Conservation (phyloP, 805 yeast genomes). For the Sugiyamaella smithiae region DNA sequence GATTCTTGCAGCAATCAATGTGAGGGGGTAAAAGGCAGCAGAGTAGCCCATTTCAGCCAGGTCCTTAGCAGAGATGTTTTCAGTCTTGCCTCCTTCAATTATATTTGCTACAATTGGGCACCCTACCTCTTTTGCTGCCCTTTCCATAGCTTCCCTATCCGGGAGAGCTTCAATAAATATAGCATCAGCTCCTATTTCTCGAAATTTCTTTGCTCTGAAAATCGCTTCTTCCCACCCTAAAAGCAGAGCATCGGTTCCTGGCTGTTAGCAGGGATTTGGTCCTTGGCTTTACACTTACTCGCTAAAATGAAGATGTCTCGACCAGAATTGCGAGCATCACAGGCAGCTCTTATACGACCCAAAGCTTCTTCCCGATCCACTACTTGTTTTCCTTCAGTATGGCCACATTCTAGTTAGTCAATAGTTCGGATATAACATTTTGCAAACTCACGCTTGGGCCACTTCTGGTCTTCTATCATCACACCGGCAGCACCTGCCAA, state of each 20-base stretch:
- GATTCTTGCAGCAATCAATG: constrained; percentile 13
- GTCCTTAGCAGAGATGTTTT: constrained; percentile 11
- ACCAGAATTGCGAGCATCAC: constrained; percentile 11
- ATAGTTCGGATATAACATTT: neutral
- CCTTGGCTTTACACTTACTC: constrained; percentile 1
- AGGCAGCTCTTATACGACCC: constrained; percentile 13
- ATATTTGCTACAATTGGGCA: constrained; percentile 13
- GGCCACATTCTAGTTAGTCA: constrained; percentile 12
- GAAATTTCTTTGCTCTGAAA: constrained; percentile 9
- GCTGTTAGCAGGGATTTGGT: neutral
- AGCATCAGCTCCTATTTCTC: constrained; percentile 16
- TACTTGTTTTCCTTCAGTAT: constrained; percentile 14
- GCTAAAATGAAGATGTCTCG: constrained; percentile 14
- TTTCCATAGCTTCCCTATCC: constrained; percentile 11
- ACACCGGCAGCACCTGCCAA: constrained; percentile 15
- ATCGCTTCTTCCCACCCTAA: constrained; percentile 15
- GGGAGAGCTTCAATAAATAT: constrained; percentile 16
- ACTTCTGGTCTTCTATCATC: constrained; percentile 16
- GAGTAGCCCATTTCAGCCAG: constrained; percentile 13
- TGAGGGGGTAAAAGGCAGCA: constrained; percentile 16
- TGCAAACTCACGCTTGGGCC: constrained; percentile 12
- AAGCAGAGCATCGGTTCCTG: constrained; percentile 14
- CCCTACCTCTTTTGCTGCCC: constrained; percentile 8
- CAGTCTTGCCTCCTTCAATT: constrained; percentile 18
- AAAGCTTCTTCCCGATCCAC: constrained; percentile 12